These are phyloP conservation scores for Cladosporium sp. DNA, from an alignment of 2,329 filamentous ascomycete genomes.

Conservation along the genomic window DNA sequence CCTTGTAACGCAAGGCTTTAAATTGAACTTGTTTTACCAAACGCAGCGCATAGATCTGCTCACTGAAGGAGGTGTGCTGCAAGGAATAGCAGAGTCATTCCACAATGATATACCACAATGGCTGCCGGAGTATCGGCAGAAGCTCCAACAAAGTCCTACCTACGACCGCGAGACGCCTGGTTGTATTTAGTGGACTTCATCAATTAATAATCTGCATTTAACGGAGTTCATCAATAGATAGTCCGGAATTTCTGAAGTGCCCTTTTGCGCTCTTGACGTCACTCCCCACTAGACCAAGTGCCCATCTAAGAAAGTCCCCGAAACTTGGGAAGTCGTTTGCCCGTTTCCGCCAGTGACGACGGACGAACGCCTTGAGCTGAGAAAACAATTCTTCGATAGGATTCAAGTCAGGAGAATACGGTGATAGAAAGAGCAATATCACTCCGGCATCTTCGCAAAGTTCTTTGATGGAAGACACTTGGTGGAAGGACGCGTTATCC, in stretches of 20 bases:
- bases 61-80: not conserved
- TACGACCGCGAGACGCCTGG: not conserved
- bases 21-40: slow-evolving; percentile 1
- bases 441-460: too few species aligned
- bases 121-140: not conserved
- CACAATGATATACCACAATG: not conserved
- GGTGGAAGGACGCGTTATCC: too few species aligned
- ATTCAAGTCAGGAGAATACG: too few species aligned
- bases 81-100: not conserved
- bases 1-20: slow-evolving; percentile 1
- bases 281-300: slow-evolving; percentile 1
- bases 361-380: too few species aligned
- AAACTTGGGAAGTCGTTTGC: slow-evolving; percentile 7
- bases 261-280: slow-evolving; percentile 5
- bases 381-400: too few species aligned
- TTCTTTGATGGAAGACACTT: too few species aligned
- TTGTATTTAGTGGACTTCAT: not conserved
- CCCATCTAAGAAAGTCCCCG: slow-evolving; percentile 7
- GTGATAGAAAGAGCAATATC: too few species aligned
- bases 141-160: not conserved
- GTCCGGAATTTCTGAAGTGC: slow-evolving; percentile 8
- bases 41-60: slow-evolving; percentile 2
- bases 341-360: too few species aligned
- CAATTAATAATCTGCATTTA: slow-evolving; percentile 1
- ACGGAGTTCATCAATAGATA: slow-evolving; percentile 1